phyloP scores from a whole-genome alignment of 2,329 filamentous ascomycete species.

The Aotearoamyces nothofagi region DNA sequence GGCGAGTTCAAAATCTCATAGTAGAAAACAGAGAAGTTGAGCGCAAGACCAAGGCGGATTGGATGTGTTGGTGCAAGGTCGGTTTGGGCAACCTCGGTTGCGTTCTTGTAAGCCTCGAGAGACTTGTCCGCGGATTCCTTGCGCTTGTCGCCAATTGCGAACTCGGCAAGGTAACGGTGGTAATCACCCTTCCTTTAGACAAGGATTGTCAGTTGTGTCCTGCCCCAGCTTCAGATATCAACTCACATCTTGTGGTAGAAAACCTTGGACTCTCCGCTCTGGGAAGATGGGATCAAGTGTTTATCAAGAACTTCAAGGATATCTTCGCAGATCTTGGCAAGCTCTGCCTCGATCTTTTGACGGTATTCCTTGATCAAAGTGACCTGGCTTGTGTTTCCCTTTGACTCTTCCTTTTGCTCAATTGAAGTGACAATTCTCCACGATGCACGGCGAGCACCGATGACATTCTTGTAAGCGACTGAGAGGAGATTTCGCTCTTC shows the following conservation, averaged over 20 bases:
- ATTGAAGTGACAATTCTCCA: constrained; percentile 99
- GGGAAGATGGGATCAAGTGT: constrained; percentile 85
- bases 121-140: constrained; percentile 76
- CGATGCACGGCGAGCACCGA: constrained; percentile 92
- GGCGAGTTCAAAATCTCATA: constrained; percentile 98
- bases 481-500: constrained; percentile 98
- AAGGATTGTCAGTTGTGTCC: too few relatives aligned
- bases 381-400: constrained; percentile 93
- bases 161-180: constrained; percentile 90
- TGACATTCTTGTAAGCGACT: constrained; percentile 99
- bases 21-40: constrained; percentile 99
- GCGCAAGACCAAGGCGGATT: constrained; percentile 90
- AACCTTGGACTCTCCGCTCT: constrained; percentile 96
- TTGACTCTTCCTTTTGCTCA: constrained; percentile 99
- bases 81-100: constrained; percentile 94
- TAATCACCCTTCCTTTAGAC: constrained; percentile 97
- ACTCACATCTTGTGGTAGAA: constrained; percentile 99
- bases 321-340: constrained; percentile 97
- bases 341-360: constrained; percentile 93
- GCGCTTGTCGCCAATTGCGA: constrained; percentile 83
- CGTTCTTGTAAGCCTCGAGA: constrained; percentile 97
- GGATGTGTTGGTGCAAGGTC: constrained; percentile 96
- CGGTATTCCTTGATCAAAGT: constrained; percentile 91
- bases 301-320: constrained; percentile 90
- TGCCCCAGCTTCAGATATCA: too few relatives aligned